Evolutionary conservation across 257 asterid genomes (phyloP).

Genomic region (Lycium barbarum): DNA sequence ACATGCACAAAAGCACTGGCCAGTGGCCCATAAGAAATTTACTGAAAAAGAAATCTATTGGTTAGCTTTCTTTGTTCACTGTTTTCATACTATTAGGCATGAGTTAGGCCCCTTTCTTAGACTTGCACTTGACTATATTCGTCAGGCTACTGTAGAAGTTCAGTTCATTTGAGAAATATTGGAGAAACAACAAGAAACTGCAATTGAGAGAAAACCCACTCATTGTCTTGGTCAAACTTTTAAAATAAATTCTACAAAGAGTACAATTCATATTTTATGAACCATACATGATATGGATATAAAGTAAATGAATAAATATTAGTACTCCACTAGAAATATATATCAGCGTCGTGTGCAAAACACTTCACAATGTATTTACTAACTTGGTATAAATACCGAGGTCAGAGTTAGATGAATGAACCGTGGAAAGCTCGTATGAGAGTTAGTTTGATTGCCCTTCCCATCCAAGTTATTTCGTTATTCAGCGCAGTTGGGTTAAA

Average conservation of each 20-base stretch:
- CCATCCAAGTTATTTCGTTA: no score
- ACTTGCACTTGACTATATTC: background rate
- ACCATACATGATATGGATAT: background rate
- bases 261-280: no score
- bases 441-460: no score
- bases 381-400: no score
- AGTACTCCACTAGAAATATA: no score
- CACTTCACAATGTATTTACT: background rate
- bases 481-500: background rate
- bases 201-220: no score
- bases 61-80: background rate
- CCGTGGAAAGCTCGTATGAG: no score
- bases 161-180: background rate
- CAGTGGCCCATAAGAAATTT: background rate
- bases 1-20: conserved; percentile 5
- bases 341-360: no score
- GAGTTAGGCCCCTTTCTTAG: background rate
- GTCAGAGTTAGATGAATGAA: no score
- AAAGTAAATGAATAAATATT: background rate
- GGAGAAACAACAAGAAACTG: no score
- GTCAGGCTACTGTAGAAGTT: background rate
- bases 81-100: conserved; percentile 12
- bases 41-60: conserved; percentile 13
- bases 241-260: no score
- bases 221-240: no score